phyloP scores from a whole-genome alignment of 495 filamentous ascomycete genomes.

The Aspergillus sclerotioniger region DNA sequence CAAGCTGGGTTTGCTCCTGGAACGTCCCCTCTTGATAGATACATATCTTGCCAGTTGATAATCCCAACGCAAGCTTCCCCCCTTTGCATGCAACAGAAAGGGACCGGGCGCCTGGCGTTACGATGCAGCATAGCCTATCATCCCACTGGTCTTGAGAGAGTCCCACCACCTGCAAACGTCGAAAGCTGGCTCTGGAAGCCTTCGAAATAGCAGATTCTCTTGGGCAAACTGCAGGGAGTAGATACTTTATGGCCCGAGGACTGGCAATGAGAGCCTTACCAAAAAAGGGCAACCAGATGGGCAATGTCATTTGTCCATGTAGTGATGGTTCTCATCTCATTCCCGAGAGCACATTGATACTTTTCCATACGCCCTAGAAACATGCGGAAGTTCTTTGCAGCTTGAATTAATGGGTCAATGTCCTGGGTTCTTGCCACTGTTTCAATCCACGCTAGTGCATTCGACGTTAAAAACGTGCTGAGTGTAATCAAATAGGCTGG shows the following conservation, averaged over 20 bases:
- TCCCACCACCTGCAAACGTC: too few relatives aligned
- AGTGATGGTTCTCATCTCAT: too few relatives aligned
- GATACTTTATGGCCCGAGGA: too few relatives aligned
- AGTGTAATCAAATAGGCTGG: conserved; percentile 20
- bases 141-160: conserved; percentile 33
- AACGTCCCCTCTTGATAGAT: too few relatives aligned
- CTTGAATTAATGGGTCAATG: conserved; percentile 24
- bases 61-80: too few relatives aligned
- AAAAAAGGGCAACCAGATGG: too few relatives aligned
- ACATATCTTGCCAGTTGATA: too few relatives aligned
- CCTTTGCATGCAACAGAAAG: conserved; percentile 19
- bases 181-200: not conserved
- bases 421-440: conserved; percentile 23
- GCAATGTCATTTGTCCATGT: too few relatives aligned
- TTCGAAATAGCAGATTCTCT: conserved; percentile 28
- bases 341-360: too few relatives aligned
- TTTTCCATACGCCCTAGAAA: conserved; percentile 25
- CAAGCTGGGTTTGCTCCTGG: too few relatives aligned
- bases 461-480: conserved; percentile 28
- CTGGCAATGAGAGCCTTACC: too few relatives aligned
- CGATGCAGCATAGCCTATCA: conserved; percentile 28
- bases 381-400: conserved; percentile 29
- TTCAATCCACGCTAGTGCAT: conserved; percentile 41
- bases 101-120: conserved; percentile 22
- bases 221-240: too few relatives aligned